A percentile compares a stretch with the other conserved stretches of the same genome.
phyloP scores from a whole-genome alignment of 768 basidiomycete species.

The Suillus clintonianus region DNA sequence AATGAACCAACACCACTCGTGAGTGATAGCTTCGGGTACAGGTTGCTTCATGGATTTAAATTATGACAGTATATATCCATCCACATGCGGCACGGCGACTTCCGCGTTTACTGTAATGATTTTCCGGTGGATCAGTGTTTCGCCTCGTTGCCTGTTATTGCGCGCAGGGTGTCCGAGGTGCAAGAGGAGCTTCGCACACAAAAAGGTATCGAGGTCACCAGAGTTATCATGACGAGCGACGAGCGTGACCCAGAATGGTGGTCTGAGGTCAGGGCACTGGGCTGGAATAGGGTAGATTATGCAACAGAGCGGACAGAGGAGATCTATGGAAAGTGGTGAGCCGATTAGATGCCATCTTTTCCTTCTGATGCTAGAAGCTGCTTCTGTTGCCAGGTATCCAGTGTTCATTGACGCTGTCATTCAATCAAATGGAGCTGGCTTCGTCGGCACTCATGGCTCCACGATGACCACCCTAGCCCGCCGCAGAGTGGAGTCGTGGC shows the following conservation, averaged over 20 bases:
- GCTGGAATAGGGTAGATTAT: slow-evolving; percentile 58
- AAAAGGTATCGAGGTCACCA: slow-evolving; percentile 47
- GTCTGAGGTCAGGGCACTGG: slow-evolving; percentile 47
- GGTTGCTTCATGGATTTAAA: background rate
- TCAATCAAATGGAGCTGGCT: slow-evolving; percentile 65
- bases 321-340: slow-evolving; percentile 51
- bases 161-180: slow-evolving; percentile 56
- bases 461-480: slow-evolving; percentile 71
- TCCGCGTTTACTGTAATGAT: slow-evolving; percentile 46
- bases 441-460: slow-evolving; percentile 71
- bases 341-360: background rate
- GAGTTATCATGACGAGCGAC: slow-evolving; percentile 68
- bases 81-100: slow-evolving; percentile 60
- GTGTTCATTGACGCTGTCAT: slow-evolving; percentile 73
- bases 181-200: slow-evolving; percentile 47
- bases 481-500: slow-evolving; percentile 70
- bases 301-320: slow-evolving; percentile 42
- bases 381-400: slow-evolving; percentile 55
- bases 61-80: slow-evolving; percentile 52
- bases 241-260: slow-evolving; percentile 60
- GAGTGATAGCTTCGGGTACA: slow-evolving; percentile 18
- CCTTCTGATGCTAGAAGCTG: background rate
- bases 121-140: slow-evolving; percentile 48
- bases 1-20: slow-evolving; percentile 48
- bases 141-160: slow-evolving; percentile 54